These are phyloP conservation scores for Neonectria neomacrospora DNA, from an alignment of 2,329 filamentous ascomycete species.

Conservation along the genomic window DNA sequence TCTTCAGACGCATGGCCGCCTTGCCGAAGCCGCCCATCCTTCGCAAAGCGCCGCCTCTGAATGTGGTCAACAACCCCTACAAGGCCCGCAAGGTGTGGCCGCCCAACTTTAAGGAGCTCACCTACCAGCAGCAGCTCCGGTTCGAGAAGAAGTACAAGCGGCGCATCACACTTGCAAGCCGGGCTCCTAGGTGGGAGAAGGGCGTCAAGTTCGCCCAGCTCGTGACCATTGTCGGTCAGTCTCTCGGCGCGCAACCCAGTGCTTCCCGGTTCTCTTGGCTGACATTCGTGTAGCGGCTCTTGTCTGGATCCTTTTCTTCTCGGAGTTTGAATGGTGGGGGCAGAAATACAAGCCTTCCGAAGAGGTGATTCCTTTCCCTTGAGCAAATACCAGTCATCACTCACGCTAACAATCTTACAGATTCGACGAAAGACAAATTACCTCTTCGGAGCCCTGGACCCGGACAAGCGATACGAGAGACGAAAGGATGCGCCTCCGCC, in stretches of 20 bases:
- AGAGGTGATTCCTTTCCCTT: slow-evolving; percentile 47
- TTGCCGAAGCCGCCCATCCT: slow-evolving; percentile 44
- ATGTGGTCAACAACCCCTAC: slow-evolving; percentile 66
- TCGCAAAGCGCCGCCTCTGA: slow-evolving; percentile 45
- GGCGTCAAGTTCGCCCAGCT: slow-evolving; percentile 73
- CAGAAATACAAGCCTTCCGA: slow-evolving; percentile 55
- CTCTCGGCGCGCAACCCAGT: background rate
- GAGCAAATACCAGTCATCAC: background rate
- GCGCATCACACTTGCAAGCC: slow-evolving; percentile 69
- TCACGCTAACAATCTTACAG: slow-evolving; percentile 40
- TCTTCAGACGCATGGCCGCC: slow-evolving; percentile 50
- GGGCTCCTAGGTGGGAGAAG: slow-evolving; percentile 73
- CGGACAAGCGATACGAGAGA: slow-evolving; percentile 56
- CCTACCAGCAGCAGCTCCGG: slow-evolving; percentile 77
- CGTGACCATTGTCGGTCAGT: slow-evolving; percentile 64
- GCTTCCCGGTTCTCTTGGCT: slow-evolving; percentile 14
- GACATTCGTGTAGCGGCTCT: slow-evolving; percentile 47
- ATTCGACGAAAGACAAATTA: slow-evolving; percentile 51
- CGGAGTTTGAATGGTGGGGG: slow-evolving; percentile 59
- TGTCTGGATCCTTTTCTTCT: slow-evolving; percentile 54
- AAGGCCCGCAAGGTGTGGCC: slow-evolving; percentile 80
- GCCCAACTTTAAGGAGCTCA: slow-evolving; percentile 77
- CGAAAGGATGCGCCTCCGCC: slow-evolving; percentile 52
- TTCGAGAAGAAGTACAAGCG: slow-evolving; percentile 84
- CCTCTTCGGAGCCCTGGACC: slow-evolving; percentile 54